These are phyloP conservation scores for Dictyostelium capitatum DNA, from an alignment of 78 protist species.

Conservation along the genomic window DNA sequence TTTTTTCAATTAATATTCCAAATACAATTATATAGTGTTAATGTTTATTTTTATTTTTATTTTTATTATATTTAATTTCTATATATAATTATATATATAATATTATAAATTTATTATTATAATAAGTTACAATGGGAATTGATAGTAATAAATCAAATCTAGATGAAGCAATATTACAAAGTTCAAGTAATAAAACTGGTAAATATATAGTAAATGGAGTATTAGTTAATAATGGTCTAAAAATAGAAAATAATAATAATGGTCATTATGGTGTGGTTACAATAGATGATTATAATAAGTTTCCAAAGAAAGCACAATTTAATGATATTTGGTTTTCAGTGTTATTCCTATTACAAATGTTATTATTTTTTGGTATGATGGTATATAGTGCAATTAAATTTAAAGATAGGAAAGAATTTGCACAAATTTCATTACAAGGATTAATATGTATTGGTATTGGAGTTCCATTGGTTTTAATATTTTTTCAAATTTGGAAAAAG, in stretches of 20 bases:
- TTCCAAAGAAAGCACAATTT: not conserved
- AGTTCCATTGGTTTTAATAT: slow-evolving; percentile 1
- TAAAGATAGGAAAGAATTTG: not conserved
- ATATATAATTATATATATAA: too few relatives aligned
- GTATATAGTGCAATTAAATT: not conserved
- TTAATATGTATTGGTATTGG: not conserved
- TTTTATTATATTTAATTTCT: too few relatives aligned
- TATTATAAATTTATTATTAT: too few relatives aligned
- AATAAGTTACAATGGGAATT: not conserved
- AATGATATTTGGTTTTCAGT: not conserved
- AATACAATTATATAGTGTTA: too few relatives aligned
- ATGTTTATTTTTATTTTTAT: too few relatives aligned
- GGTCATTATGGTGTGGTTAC: not conserved
- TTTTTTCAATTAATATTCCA: too few relatives aligned
- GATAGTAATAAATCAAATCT: not conserved
- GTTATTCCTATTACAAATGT: not conserved
- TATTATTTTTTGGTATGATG: not conserved
- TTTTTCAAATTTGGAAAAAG: slow-evolving; percentile 9
- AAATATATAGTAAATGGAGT: not conserved
- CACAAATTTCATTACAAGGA: not conserved
- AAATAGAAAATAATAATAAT: not conserved
- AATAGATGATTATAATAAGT: not conserved
- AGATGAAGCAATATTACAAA: not conserved
- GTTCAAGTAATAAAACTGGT: too few relatives aligned
- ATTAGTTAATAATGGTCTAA: not conserved